These are phyloP conservation scores for Pseudogymnoascus sp. DNA, from an alignment of 2,329 filamentous ascomycete genomes.

Conservation along the genomic window DNA sequence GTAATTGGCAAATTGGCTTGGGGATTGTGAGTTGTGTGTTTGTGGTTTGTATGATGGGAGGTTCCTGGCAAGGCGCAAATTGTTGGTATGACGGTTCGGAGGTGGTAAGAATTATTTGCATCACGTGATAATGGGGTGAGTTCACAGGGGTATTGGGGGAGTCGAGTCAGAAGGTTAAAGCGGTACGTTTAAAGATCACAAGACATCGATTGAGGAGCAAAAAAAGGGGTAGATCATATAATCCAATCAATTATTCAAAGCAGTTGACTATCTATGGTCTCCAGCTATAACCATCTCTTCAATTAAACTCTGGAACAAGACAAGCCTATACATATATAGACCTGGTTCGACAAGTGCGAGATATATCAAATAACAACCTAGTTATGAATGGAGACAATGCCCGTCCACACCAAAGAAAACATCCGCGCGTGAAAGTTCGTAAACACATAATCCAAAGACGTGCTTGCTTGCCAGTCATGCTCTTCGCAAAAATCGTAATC, in stretches of 20 bases:
- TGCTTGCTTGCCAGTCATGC: background rate
- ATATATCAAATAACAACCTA: background rate
- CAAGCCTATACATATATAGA: background rate
- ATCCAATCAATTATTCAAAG: conserved; percentile 1
- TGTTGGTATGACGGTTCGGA: background rate
- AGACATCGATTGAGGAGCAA: background rate
- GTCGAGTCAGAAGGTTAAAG: background rate
- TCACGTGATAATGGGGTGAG: background rate
- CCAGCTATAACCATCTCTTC: background rate
- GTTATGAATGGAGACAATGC: background rate
- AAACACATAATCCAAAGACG: background rate
- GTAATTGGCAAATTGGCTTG: too few relatives aligned
- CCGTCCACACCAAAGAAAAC: background rate
- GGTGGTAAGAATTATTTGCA: background rate
- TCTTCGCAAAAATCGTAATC: background rate
- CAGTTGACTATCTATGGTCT: background rate
- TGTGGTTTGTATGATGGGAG: background rate
- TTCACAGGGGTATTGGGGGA: background rate
- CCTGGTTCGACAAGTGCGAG: background rate
- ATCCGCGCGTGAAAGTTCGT: too few relatives aligned
- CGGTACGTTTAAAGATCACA: background rate
- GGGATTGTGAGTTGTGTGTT: background rate
- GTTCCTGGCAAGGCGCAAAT: background rate
- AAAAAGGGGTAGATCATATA: background rate
- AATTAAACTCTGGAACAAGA: background rate